Evolutionary conservation across 495 filamentous ascomycete genomes (phyloP), one percentile per base, ranked within the genome.

Genomic region (Umbilicaria muhlenbergii): DNA sequence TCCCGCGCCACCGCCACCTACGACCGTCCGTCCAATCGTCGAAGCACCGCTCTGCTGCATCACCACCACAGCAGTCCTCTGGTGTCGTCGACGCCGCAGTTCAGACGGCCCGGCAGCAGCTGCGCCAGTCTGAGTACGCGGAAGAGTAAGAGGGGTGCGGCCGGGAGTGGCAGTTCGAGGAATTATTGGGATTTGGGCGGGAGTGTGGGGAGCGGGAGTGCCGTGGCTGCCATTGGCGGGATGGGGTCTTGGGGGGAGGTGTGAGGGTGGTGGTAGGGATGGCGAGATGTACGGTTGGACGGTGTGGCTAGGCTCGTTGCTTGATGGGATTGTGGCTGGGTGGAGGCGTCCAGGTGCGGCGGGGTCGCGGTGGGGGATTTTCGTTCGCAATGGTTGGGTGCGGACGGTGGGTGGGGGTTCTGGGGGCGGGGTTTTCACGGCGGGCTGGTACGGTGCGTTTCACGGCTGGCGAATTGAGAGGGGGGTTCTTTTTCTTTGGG

Each of bases 131-230:
- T 87, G 57, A 89, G 84, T 59, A 81, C 75, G 19, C 78, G 73
- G 64, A 65, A 69, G 61, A 67, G 77, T 47, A 59, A 73, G 45
- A 60, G 70, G 56, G 69, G 63, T 58, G 74, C 55, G 0, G 46
- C 63, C 37, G 67, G 67, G 31, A 59, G 60, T 41, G 47, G 48
- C 33, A 47, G 62, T 36, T 50, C 47, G 13, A 39, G 81, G 45
- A 77, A 83, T 66, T 94, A 86, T 58, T 93, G 87, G 87, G 86
- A 92, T 58, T 74, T 89, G 40, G 83, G 83, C 17, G 81, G 74
- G 0, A 84, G 78, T 49, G 74, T 84, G 12, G 82, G 82, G 7
- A 86, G 77, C 45, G 80, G 74, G 3, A 83, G 78, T 51, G 69
- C 75, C 31, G 65, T 65, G 28, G 65, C 62, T 15, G 46, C 45